Base-by-base conservation (phyloP, 2,329 filamentous ascomycete genomes). In the Pseudocercospora crystallina region DNA sequence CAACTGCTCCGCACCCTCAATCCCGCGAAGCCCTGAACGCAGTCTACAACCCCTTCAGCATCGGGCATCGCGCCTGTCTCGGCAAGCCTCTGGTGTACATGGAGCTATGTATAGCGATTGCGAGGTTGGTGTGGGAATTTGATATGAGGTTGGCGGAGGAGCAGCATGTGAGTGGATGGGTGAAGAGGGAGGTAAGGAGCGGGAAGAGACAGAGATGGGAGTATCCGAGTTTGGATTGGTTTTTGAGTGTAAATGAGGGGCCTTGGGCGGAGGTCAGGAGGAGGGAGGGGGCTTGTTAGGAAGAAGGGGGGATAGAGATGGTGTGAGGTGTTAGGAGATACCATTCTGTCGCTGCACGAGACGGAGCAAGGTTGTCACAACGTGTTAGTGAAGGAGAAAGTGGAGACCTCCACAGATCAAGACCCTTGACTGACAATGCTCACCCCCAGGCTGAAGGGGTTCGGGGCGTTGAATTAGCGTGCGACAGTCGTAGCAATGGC, bases 11-110 rank as follows among this genome's bases (percentile, higher is more conserved):
- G 1, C 53, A 61, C 36, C 34, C 51, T 0, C 56, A 60, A 29
- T 46, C 58, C 31, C 40, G 36, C 14, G 51, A 58, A 2, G 54
- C 57, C 12, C 50, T 61, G 3, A 80, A 85, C 43, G 78, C 76
- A 31, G 87, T 87, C 0, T 92, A 88, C 70, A 89, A 85, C 56
- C 86, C 89, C 1, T 90, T 90, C 61, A 84, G 80, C 39, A 74
- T 88, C 54, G 86, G 86, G 0, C 82, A 85, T 0, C 73, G 86
- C 9, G 84, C 84, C 2, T 90, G 86, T 63, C 87, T 89, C 47
- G 86, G 86, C 0, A 89, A 88, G 40, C 61, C 58, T 9, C 31
- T 65, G 35, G 63, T 63, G 4, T 63, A 63, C 31, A 51, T 62
- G 54, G 61, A 65, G 46, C 41, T 63, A 12, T 51, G 44, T 17